Evolutionary conservation across 495 filamentous ascomycete genomes (phyloP), one percentile per base, ranked within the genome.

Genomic region (Chaetomium fimeti): DNA sequence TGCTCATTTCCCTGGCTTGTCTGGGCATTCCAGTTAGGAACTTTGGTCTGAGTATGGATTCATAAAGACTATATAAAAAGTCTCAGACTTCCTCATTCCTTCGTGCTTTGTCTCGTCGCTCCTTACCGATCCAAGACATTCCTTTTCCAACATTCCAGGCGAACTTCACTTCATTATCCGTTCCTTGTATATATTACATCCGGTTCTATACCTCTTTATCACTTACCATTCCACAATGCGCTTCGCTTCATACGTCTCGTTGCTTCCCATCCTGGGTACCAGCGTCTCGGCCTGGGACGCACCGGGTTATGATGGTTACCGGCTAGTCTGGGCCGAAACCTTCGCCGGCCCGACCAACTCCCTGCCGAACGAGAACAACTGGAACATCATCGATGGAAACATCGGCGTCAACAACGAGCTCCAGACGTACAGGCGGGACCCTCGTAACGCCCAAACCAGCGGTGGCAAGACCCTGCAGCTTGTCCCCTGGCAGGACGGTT

Each of bases 391-490:
- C 65, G 68, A 71, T 49, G 64, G 72, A 15, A 65, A 73, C 63
- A 57, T 75, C 0, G 64, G 67, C 56, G 74, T 77, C 51, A 84
- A 83, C 72, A 72, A 74, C 60, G 81, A 84, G 64, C 67, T 72
- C 56, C 65, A 84, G 71, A 69, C 65, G 0, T 84, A 82, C 76
- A 66, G 68, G 27, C 65, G 65, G 27, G 74, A 69, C 59, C 63
- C 63, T 47, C 62, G 62, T 32, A 76, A 81, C 63, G 71, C 78
- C n/a, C 76, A 80, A 66, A 62, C 74, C 15, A 78, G 76, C 61
- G 79, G 79, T 27, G 75, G 74, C 38, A 47, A 66, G 36, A 81
- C 79, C 1, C 69, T 84, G 7, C 78, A 81, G 69, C 67, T 83
- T 60, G 74, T 80, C 6, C 81, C 81, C 38, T 78, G 73, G 68